Percentiles rank a stretch among this genome's conserved stretches.
Conservation (phyloP, 1,284 basidiomycete genomes). For the Leccinum discolor region DNA sequence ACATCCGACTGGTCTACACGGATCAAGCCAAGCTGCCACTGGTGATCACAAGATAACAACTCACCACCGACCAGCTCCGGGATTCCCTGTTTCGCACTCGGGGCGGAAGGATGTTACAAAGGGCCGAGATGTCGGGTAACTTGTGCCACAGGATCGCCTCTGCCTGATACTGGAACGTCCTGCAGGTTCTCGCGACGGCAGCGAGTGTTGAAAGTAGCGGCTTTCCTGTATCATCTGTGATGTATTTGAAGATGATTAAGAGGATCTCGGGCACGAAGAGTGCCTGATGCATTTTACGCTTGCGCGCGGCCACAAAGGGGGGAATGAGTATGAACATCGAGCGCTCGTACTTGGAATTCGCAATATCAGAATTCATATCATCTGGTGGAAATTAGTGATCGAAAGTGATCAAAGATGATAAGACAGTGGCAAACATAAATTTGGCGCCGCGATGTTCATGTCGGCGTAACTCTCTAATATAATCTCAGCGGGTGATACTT, state of each 20-base stretch:
- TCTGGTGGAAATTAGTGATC: not conserved
- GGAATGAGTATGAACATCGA: slow-evolving; percentile 8
- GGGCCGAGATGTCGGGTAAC: slow-evolving; percentile 9
- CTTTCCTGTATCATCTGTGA: slow-evolving; percentile 18
- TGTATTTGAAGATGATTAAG: slow-evolving; percentile 18
- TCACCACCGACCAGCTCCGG: slow-evolving; percentile 22
- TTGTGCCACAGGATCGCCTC: slow-evolving; percentile 23
- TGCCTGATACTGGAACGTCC: slow-evolving; percentile 13
- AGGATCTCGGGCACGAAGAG: slow-evolving; percentile 24
- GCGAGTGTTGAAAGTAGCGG: slow-evolving; percentile 16
- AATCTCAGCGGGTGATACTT: not conserved
- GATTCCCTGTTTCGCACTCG: slow-evolving; percentile 15
- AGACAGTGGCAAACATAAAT: not conserved
- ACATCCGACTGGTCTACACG: slow-evolving; percentile 16
- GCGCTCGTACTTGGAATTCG: not conserved
- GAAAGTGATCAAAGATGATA: not conserved
- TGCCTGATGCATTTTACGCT: slow-evolving; percentile 14
- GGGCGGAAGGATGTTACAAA: slow-evolving; percentile 20
- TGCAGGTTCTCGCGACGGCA: slow-evolving; percentile 26
- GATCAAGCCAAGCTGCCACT: too few species aligned
- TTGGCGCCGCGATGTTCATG: not conserved
- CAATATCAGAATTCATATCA: not conserved
- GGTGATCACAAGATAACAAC: not conserved
- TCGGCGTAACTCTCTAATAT: not conserved
- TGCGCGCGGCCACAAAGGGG: slow-evolving; percentile 1